Percentiles rank a stretch among this genome's conserved stretches.
phyloP scores from a whole-genome alignment of 2,329 filamentous ascomycete genomes.

The Ophiocordyceps sinensis region DNA sequence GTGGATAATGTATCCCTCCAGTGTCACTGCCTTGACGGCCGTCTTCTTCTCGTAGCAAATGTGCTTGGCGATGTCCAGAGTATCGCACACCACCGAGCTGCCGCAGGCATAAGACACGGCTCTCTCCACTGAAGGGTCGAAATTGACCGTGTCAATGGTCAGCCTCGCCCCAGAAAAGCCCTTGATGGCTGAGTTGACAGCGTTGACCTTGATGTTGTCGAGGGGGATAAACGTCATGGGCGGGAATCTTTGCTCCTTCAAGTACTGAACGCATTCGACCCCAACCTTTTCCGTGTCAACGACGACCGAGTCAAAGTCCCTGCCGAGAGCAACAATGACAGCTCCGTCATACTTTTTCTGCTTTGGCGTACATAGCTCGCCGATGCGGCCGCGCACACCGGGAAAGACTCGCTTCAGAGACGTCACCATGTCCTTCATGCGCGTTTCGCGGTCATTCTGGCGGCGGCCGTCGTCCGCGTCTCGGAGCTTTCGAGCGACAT shows the following conservation, averaged over 20 bases:
- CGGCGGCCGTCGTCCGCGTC: conserved; percentile 76
- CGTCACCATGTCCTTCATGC: conserved; percentile 69
- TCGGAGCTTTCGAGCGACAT: conserved; percentile 64
- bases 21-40: conserved; percentile 83
- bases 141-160: conserved; percentile 93
- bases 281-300: conserved; percentile 93
- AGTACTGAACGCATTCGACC: conserved; percentile 83
- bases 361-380: conserved; percentile 87
- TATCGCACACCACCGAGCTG: conserved; percentile 88
- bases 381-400: conserved; percentile 79
- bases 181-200: conserved; percentile 80
- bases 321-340: conserved; percentile 79
- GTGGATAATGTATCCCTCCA: conserved; percentile 94
- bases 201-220: conserved; percentile 92
- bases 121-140: conserved; percentile 73
- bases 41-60: conserved; percentile 76
- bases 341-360: conserved; percentile 95
- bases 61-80: conserved; percentile 69
- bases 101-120: conserved; percentile 93
- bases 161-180: conserved; percentile 74
- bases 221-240: conserved; percentile 92
- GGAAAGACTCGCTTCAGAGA: conserved; percentile 83
- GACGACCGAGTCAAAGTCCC: conserved; percentile 86
- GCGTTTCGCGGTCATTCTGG: conserved; percentile 68
- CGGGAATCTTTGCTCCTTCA: conserved; percentile 76